Conservation (phyloP, 306 rosid species). For the Potentilla sterilis region DNA sequence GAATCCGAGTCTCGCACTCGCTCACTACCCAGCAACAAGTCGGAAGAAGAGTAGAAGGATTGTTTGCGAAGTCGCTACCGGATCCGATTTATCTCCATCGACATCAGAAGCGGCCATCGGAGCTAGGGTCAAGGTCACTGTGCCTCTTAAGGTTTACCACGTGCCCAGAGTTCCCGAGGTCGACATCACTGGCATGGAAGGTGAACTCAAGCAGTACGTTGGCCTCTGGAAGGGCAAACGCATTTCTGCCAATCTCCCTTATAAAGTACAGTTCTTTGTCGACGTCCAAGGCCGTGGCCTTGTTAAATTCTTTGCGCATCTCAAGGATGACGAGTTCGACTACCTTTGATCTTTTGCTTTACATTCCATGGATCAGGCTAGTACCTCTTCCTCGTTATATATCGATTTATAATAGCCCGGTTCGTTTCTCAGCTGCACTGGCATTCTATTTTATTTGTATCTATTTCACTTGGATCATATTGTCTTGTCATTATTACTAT, state of each 20-base stretch:
- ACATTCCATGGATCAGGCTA: background rate
- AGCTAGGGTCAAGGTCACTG: conserved; percentile 74
- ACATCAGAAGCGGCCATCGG: conserved; percentile 44
- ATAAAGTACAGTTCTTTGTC: conserved; percentile 61
- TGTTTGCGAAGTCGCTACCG: conserved; percentile 44
- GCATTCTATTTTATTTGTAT: conserved; percentile 3
- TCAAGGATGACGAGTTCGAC: conserved; percentile 88
- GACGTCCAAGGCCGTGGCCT: conserved; percentile 72
- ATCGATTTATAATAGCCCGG: conserved; percentile 2
- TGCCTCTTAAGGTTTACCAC: conserved; percentile 77
- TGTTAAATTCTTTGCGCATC: conserved; percentile 84
- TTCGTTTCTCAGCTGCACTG: conserved; percentile 5
- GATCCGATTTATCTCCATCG: conserved; percentile 43
- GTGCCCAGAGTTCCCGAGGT: conserved; percentile 68
- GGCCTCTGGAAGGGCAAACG: conserved; percentile 80
- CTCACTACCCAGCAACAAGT: conserved; percentile 9
- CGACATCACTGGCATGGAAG: conserved; percentile 73
- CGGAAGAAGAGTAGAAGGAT: conserved; percentile 24
- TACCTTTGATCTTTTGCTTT: conserved; percentile 27
- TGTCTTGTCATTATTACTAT: background rate
- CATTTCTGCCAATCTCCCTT: conserved; percentile 88
- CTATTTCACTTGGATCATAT: background rate
- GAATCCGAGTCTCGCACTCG: no score
- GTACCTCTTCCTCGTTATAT: background rate
- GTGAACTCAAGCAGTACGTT: conserved; percentile 77